phyloP scores from a whole-genome alignment of 192 early-diverging fungal genomes.

The Gamsiella multidivaricata region DNA sequence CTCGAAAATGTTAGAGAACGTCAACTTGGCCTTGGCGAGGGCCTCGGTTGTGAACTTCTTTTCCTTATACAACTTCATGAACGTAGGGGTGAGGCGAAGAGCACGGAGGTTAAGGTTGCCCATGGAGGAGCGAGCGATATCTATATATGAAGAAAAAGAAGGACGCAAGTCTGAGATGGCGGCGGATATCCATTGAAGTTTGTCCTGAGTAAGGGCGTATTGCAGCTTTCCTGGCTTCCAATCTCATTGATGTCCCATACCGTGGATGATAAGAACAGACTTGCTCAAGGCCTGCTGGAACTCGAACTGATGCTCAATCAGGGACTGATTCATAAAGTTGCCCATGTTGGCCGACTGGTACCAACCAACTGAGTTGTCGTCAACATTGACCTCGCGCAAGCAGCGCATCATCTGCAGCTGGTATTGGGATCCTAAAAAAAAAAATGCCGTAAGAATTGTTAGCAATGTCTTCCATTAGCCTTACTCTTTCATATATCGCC shows the following conservation, averaged over 20 bases:
- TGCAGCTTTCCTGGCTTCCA: background rate
- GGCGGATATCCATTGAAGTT: too few relatives aligned
- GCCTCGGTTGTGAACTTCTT: slow-evolving; percentile 88
- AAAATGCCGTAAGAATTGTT: background rate
- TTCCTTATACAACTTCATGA: slow-evolving; percentile 85
- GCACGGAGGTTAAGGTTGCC: slow-evolving; percentile 90
- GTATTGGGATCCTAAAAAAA: slow-evolving; percentile 78
- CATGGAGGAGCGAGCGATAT: slow-evolving; percentile 84
- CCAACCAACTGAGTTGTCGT: slow-evolving; percentile 98
- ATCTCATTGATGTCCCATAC: slow-evolving; percentile 22
- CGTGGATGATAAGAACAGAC: slow-evolving; percentile 93
- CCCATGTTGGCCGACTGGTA: slow-evolving; percentile 92
- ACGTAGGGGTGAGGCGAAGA: slow-evolving; percentile 85
- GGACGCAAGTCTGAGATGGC: too few relatives aligned
- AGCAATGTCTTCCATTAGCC: background rate
- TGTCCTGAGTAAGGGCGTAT: too few relatives aligned
- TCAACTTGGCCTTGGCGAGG: slow-evolving; percentile 79
- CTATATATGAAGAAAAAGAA: slow-evolving; percentile 22
- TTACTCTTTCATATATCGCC: too few relatives aligned
- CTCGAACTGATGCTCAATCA: slow-evolving; percentile 91
- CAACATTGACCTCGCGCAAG: slow-evolving; percentile 93
- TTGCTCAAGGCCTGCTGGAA: slow-evolving; percentile 89
- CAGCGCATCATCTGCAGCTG: slow-evolving; percentile 94
- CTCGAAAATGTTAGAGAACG: slow-evolving; percentile 90
- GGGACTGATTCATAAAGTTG: slow-evolving; percentile 87